Evolutionary conservation across 179 eudicot species (phyloP), one percentile per base, ranked within the genome.

Genomic region (Vitellaria paradoxa): DNA sequence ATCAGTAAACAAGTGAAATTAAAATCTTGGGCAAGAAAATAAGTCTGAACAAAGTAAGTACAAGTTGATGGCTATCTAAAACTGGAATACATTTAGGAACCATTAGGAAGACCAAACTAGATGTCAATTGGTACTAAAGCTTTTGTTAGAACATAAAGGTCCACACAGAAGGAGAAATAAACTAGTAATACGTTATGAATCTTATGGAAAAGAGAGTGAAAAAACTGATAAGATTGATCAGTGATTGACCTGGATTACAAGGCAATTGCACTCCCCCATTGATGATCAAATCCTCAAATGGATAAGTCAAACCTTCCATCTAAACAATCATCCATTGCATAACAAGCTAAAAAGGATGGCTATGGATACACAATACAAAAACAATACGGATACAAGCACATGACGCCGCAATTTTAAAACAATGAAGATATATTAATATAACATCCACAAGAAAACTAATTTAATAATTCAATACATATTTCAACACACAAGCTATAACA

Each of bases 1-100:
- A 23, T 49, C 49, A 49, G 61, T 65, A 26, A 66, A 53, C 56
- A 71, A 59, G 68, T 26, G 12, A 78, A 69, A 68, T 17, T 68
- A 13, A 61, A 70, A 61, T 60, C 24, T 20, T 60, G 23, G 23
- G 6, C 5, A 3, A 8, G 7, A 59, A 60, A 40, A 56, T 40
- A 7, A 40, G 30, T 73, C n/a, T 59, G 14, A 42, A 23, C 13
- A 45, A 21, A 20, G 20, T n/a, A 60, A 20, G 30, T 30, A 30
- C 37, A 18, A 2, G 11, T 57, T 40, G 47, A 5, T 66, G 76
- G 23, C 40, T 47, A 23, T 61, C 9, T 14, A 8, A 42, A 20
- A 40, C 7, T 11, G 6, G 23, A 30, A 66, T 66, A 66, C 10
- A n/a, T n/a, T n/a, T 15, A 42, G 50, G 9, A 66, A 17, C 50